Conservation (phyloP, 768 basidiomycete genomes). For the Cyclocybe aegerita region DNA sequence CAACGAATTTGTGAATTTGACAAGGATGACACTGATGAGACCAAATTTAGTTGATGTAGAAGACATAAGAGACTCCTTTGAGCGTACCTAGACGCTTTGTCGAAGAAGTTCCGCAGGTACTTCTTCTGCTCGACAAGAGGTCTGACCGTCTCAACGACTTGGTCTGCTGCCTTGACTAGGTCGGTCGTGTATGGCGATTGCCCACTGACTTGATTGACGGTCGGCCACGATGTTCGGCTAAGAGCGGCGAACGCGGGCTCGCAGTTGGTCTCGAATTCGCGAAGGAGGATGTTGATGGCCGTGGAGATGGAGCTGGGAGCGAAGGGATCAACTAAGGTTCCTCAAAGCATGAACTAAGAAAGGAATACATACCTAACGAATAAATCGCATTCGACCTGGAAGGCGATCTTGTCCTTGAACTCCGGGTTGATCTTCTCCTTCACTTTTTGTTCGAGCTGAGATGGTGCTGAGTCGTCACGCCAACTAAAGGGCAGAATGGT, state of each 20-base stretch:
- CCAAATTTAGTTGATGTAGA: not conserved
- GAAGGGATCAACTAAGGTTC: not conserved
- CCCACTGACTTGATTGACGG: constrained; percentile 80
- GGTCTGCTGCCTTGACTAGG: constrained; percentile 70
- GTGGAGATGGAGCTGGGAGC: constrained; percentile 73
- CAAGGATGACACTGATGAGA: constrained; percentile 66
- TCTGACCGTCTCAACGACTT: constrained; percentile 74
- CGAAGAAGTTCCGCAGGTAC: constrained; percentile 88
- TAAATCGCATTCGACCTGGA: constrained; percentile 84
- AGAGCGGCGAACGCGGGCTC: constrained; percentile 80
- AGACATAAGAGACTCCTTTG: not conserved
- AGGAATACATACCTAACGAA: constrained; percentile 71
- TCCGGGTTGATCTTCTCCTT: constrained; percentile 76
- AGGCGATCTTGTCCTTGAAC: constrained; percentile 74
- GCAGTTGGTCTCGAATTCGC: constrained; percentile 82
- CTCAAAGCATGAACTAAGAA: not conserved
- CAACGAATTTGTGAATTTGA: constrained; percentile 85
- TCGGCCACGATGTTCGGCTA: constrained; percentile 76
- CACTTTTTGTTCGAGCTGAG: constrained; percentile 89
- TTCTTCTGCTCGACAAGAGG: constrained; percentile 92
- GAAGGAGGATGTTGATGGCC: constrained; percentile 75
- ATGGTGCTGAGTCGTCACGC: not conserved
- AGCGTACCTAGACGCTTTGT: constrained; percentile 85
- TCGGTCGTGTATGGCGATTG: constrained; percentile 82
- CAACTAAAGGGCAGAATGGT: not conserved